Evolutionary conservation across 495 filamentous ascomycete species (phyloP).

Genomic region (Xeromyces bisporus): DNA sequence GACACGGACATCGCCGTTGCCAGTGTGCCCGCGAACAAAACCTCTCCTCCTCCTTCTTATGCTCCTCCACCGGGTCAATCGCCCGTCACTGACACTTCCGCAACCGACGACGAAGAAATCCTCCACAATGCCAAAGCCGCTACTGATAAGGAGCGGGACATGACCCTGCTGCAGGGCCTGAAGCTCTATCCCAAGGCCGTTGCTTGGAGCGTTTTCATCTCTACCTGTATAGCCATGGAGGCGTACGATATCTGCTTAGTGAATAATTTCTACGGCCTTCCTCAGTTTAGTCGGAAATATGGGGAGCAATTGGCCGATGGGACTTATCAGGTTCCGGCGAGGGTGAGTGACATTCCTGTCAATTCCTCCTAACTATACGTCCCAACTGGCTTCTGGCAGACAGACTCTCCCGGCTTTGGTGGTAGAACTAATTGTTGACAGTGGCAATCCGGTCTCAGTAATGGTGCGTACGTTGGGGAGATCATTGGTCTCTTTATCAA

Average conservation of each 20-base stretch:
- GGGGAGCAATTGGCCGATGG: constrained; percentile 38
- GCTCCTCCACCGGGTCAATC: neutral
- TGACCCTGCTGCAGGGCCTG: constrained; percentile 29
- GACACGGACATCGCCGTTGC: no score
- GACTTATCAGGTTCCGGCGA: constrained; percentile 48
- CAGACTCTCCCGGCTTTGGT: neutral
- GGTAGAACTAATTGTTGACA: constrained; percentile 8
- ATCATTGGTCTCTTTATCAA: constrained; percentile 64
- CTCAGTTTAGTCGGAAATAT: constrained; percentile 50
- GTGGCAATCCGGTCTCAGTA: constrained; percentile 66
- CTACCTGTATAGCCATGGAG: constrained; percentile 39
- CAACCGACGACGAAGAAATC: constrained; percentile 21
- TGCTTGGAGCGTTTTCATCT: constrained; percentile 36
- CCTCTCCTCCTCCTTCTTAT: neutral
- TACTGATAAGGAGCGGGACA: constrained; percentile 29
- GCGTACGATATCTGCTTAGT: constrained; percentile 40
- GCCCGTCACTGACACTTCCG: constrained; percentile 4
- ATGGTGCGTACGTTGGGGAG: constrained; percentile 48
- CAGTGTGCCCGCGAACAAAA: neutral
- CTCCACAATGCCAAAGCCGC: constrained; percentile 25
- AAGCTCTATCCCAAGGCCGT: constrained; percentile 41
- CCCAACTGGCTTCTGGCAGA: neutral
- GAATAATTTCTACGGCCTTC: constrained; percentile 33
- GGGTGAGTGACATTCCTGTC: constrained; percentile 16
- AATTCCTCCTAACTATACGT: no score